phyloP scores from a whole-genome alignment of 805 yeast species.

The Teunomyces barrocoloradensis region DNA sequence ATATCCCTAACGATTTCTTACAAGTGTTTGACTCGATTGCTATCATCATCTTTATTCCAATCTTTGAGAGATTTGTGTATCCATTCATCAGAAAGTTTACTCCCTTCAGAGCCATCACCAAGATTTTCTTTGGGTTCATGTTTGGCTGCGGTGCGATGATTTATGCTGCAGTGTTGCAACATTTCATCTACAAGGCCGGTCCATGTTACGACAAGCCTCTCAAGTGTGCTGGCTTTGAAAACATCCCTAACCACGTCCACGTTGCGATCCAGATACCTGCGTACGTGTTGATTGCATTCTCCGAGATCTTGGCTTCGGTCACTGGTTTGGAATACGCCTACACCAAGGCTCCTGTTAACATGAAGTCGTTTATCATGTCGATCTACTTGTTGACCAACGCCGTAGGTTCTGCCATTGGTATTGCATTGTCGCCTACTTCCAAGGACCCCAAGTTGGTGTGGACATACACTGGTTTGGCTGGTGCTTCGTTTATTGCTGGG shows the following conservation, averaged over 20 bases:
- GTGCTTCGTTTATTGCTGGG: constrained; percentile 60
- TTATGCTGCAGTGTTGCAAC: constrained; percentile 74
- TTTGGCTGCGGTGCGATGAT: constrained; percentile 65
- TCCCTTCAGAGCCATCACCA: constrained; percentile 66
- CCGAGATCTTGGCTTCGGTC: constrained; percentile 77
- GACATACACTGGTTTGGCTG: constrained; percentile 64
- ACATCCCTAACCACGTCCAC: constrained; percentile 54
- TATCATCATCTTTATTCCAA: constrained; percentile 73
- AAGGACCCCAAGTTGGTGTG: constrained; percentile 68
- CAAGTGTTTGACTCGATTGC: constrained; percentile 75
- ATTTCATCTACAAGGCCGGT: constrained; percentile 63
- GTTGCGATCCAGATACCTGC: constrained; percentile 74
- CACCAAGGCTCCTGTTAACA: constrained; percentile 71
- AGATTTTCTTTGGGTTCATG: constrained; percentile 69
- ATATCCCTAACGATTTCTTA: constrained; percentile 77
- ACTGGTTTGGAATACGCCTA: constrained; percentile 85
- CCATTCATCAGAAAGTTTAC: constrained; percentile 45
- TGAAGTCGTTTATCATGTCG: constrained; percentile 66
- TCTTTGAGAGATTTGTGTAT: constrained; percentile 57
- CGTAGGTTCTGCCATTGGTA: constrained; percentile 74
- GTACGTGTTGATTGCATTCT: constrained; percentile 66
- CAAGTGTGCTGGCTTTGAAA: constrained; percentile 42
- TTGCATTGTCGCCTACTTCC: constrained; percentile 66
- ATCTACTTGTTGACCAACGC: constrained; percentile 70
- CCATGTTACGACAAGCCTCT: constrained; percentile 70